A percentile compares a stretch with the other conserved stretches of the same genome.
These are phyloP conservation scores for Xylaria flabelliformis DNA, from an alignment of 495 filamentous ascomycete species.

Conservation along the genomic window DNA sequence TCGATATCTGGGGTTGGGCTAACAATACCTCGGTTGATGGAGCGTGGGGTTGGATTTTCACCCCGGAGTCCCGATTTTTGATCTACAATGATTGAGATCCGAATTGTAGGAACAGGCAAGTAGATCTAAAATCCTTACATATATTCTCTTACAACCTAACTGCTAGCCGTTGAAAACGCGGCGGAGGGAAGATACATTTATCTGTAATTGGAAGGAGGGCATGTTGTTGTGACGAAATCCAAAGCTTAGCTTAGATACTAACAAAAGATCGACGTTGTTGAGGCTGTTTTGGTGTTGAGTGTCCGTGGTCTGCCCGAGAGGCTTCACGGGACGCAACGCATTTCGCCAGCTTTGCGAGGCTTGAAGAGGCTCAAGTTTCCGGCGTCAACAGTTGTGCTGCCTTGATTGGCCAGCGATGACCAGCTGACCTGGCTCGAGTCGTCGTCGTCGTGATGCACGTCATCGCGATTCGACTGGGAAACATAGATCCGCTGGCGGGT, in stretches of 20 bases:
- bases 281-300: background rate
- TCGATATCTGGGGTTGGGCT: no score
- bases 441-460: background rate
- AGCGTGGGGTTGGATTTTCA: no score
- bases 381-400: background rate
- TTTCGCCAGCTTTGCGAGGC: background rate
- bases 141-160: background rate
- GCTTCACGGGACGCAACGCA: background rate
- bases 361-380: background rate
- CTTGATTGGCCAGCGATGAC: background rate
- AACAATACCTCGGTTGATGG: no score
- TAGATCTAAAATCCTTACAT: background rate
- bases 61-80: no score
- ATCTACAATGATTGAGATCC: background rate
- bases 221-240: background rate
- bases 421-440: background rate
- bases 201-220: background rate
- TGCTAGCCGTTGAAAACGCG: background rate
- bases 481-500: background rate
- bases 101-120: background rate
- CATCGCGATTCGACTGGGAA: background rate
- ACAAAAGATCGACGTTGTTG: slow-evolving; percentile 5
- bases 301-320: slow-evolving; percentile 7
- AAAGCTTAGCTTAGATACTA: background rate
- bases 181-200: background rate